Base-by-base conservation (phyloP, 2,329 filamentous ascomycete species). In the Neofusicoccum kwambonambiense region DNA sequence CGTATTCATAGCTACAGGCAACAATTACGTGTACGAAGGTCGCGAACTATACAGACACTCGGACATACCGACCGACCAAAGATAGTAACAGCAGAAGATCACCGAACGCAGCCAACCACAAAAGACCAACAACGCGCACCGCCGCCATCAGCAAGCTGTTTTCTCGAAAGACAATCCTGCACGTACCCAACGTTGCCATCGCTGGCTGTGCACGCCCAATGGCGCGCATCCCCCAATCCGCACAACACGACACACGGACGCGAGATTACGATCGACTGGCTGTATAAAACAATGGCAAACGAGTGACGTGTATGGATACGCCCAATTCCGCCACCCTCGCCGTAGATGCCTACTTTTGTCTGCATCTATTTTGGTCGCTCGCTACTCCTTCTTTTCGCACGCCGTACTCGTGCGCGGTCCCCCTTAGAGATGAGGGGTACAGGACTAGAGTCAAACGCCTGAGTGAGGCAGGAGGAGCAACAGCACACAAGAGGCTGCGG, bases 1-100 rank as follows among this genome's bases (percentile, higher is more conserved):
- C 54, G 54, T 58, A 45, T 58, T 44, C 35, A 34, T 15, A n/a
- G 49, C 11, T 31, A 15, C 22, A 51, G 31, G 49, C 27, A 22
- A 7, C 52, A 42, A 31, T 31, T 31, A 31, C 27, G 6, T 31
- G 41, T 58, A 58, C 41, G 54, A 58, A n/a, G 39, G 13, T 34
- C 54, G 54, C 39, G 54, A 19, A 34, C 51, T 12, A 34, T 58
- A 45, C 39, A 45, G 39, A 31, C 39, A 34, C 19, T 58, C 39
- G 54, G 54, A 42, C 54, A 58, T 15, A 31, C 35, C 51, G 52
- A 57, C 52, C 52, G 52, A 44, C 52, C 54, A 42, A 44, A 58
- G 22, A 58, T 19, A 58, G 54, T 31, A 45, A 35, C 13, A 19
- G 17, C 22, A 34, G 35, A 35, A 27, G 17, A 56, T 42, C 52